Percentiles rank a stretch among this genome's conserved stretches.
phyloP scores from a whole-genome alignment of 305 asterid species.

The Solanum hybrid region DNA sequence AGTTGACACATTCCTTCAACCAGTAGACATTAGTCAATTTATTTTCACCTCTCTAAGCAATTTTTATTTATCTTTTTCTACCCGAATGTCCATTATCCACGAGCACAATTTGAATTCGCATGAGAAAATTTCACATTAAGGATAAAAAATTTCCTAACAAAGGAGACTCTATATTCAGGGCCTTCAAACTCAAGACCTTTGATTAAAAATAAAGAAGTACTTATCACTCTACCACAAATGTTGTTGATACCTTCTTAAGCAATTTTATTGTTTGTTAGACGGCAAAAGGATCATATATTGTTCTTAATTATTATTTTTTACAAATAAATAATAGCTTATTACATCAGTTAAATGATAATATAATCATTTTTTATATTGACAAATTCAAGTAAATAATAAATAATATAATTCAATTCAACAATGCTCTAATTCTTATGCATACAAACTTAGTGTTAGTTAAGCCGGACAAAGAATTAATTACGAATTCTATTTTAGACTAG shows the following conservation, averaged over 20 bases:
- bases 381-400: not conserved
- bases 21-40: not conserved
- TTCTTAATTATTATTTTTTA: not conserved
- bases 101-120: no score
- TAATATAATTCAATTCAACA: not conserved
- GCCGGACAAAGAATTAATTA: not conserved
- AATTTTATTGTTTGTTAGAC: not conserved
- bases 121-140: no score
- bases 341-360: not conserved
- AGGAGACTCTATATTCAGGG: not conserved
- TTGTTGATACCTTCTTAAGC: not conserved
- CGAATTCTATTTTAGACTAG: not conserved
- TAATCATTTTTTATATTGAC: not conserved
- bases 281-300: not conserved
- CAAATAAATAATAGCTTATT: not conserved
- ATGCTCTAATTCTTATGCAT: not conserved
- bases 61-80: not conserved
- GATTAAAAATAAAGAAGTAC: not conserved
- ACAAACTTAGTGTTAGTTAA: not conserved
- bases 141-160: no score
- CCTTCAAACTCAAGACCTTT: not conserved
- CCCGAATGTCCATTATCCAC: no score
- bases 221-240: fast-evolving
- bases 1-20: not conserved
- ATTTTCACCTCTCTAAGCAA: not conserved